phyloP scores from a whole-genome alignment of 306 rosid genomes.

The Vigna trinervia region DNA sequence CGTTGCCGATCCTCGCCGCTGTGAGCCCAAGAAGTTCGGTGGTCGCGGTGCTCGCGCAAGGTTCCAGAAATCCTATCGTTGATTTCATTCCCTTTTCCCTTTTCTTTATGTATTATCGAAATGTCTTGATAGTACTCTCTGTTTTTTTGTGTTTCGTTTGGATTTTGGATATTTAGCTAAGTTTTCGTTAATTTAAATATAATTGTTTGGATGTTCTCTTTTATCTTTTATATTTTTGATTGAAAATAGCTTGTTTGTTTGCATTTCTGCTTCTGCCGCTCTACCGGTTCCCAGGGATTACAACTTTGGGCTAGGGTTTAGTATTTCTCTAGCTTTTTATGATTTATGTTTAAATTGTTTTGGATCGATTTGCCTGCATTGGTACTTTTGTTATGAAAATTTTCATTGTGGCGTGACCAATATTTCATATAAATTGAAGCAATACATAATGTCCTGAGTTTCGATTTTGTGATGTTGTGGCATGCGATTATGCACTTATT shows the following conservation, averaged over 20 bases:
- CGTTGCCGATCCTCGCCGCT: conserved; percentile 83
- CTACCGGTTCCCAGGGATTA: too few species aligned
- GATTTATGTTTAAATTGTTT: too few species aligned
- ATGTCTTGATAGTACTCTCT: neutral
- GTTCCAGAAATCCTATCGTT: conserved; percentile 94
- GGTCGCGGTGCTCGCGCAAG: conserved; percentile 91
- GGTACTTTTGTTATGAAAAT: too few species aligned
- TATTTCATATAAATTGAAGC: too few species aligned
- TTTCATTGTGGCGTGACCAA: too few species aligned
- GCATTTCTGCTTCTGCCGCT: neutral
- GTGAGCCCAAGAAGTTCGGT: conserved; percentile 94
- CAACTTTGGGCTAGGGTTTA: too few species aligned
- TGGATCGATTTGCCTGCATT: neutral
- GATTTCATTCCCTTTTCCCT: conserved; percentile 1
- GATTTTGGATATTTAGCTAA: conserved; percentile 1
- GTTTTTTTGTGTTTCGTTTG: neutral
- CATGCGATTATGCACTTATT: too few species aligned
- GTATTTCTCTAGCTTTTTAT: too few species aligned
- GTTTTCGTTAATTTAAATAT: neutral
- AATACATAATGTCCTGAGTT: too few species aligned
- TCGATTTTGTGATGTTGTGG: too few species aligned
- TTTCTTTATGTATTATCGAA: neutral
- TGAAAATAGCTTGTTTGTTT: neutral
- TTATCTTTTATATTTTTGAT: neutral
- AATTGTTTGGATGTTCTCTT: neutral